Percentiles rank a stretch among this genome's conserved stretches.
These are phyloP conservation scores for Porogramme epimiltina DNA, from an alignment of 1,284 basidiomycete genomes.

Conservation along the genomic window DNA sequence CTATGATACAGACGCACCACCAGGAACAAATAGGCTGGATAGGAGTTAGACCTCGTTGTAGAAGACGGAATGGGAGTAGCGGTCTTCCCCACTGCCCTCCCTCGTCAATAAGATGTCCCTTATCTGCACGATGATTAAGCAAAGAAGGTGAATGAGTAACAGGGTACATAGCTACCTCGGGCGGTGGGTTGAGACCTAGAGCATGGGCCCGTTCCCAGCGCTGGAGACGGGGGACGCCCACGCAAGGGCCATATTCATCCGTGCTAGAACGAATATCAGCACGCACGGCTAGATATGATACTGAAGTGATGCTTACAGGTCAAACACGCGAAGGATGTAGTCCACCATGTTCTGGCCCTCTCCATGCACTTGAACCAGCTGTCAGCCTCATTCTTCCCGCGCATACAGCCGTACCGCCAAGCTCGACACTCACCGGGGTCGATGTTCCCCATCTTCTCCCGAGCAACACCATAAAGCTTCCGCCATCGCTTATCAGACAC, in stretches of 20 bases:
- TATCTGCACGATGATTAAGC: conserved; percentile 48
- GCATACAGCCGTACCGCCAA: neutral
- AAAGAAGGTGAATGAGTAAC: neutral
- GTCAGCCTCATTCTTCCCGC: neutral
- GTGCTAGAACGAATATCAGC: too few species aligned
- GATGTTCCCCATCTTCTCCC: conserved; percentile 55
- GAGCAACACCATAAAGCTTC: conserved; percentile 46
- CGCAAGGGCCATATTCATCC: conserved; percentile 84
- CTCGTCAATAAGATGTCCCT: conserved; percentile 70
- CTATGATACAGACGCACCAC: too few species aligned
- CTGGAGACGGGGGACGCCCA: conserved; percentile 82
- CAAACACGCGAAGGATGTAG: conserved; percentile 80
- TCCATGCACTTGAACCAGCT: conserved; percentile 52
- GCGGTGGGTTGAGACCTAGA: conserved; percentile 83
- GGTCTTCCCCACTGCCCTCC: conserved; percentile 47
- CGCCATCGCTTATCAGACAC: conserved; percentile 56
- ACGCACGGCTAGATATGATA: too few species aligned
- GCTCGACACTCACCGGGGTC: conserved; percentile 55
- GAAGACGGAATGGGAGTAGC: conserved; percentile 54
- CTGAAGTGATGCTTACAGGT: too few species aligned
- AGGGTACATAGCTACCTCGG: conserved; percentile 55
- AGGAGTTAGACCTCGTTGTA: conserved; percentile 40
- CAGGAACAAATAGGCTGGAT: too few species aligned
- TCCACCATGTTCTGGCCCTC: conserved; percentile 64
- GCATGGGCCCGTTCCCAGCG: conserved; percentile 87